Evolutionary conservation across 495 filamentous ascomycete genomes (phyloP).

Genomic region (Aspergillus wentii): DNA sequence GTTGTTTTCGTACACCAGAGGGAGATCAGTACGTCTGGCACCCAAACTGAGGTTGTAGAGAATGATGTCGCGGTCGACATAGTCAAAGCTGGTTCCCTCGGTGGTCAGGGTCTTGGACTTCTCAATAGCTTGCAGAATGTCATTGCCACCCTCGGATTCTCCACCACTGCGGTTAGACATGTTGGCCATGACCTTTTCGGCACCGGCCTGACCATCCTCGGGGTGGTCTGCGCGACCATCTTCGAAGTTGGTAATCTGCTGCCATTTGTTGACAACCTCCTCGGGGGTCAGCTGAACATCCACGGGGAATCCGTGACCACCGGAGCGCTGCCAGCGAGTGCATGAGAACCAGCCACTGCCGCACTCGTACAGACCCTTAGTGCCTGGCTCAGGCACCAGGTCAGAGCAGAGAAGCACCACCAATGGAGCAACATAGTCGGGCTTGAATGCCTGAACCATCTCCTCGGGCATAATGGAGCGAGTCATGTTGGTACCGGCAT

Average conservation of each 20-base stretch:
- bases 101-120: conserved; percentile 67
- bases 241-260: conserved; percentile 79
- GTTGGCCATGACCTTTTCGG: conserved; percentile 89
- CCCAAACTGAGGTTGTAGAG: conserved; percentile 95
- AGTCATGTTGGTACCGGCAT: conserved; percentile 96
- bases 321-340: conserved; percentile 92
- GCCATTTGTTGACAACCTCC: conserved; percentile 72
- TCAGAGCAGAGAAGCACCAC: conserved; percentile 88
- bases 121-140: conserved; percentile 65
- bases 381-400: conserved; percentile 74
- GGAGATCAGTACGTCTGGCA: conserved; percentile 87
- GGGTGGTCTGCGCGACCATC: conserved; percentile 89
- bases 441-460: conserved; percentile 98
- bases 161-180: conserved; percentile 67
- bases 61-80: conserved; percentile 81
- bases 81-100: conserved; percentile 74
- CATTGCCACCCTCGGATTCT: conserved; percentile 31
- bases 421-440: conserved; percentile 93
- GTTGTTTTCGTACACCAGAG: conserved; percentile 80
- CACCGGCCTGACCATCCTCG: conserved; percentile 66
- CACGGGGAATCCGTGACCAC: conserved; percentile 88
- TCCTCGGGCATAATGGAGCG: conserved; percentile 93
- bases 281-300: conserved; percentile 86
- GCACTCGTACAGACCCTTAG: conserved; percentile 91
- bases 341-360: conserved; percentile 90